Percentiles rank a stretch among this genome's conserved stretches.
These are phyloP conservation scores for Penicillium sp. DNA, from an alignment of 2,329 filamentous ascomycete species.

Conservation along the genomic window DNA sequence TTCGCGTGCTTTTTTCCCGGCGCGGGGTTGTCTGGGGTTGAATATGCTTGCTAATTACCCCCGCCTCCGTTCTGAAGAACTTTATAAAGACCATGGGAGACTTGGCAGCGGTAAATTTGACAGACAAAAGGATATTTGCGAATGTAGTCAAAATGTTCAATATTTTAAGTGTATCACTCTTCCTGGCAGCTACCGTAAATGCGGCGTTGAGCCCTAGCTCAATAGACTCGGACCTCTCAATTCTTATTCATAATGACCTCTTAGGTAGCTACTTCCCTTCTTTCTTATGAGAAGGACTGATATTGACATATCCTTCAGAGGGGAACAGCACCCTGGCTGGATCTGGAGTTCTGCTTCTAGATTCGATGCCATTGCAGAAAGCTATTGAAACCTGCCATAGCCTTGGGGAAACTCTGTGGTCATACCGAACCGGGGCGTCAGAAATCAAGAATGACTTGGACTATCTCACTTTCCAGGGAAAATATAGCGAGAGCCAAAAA, in stretches of 20 bases:
- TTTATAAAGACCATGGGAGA: not conserved
- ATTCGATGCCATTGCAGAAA: slow-evolving; percentile 14
- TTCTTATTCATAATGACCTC: slow-evolving; percentile 24
- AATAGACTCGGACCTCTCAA: slow-evolving; percentile 17
- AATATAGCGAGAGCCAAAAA: slow-evolving; percentile 4
- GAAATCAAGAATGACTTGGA: slow-evolving; percentile 11
- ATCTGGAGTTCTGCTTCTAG: slow-evolving; percentile 19
- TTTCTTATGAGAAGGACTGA: not conserved
- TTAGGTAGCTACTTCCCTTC: slow-evolving; percentile 2
- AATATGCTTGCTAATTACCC: not conserved
- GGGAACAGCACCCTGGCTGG: slow-evolving; percentile 8
- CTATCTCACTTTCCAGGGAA: slow-evolving; percentile 14
- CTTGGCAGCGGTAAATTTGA: not conserved
- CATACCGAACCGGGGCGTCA: not conserved
- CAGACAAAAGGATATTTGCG: not conserved
- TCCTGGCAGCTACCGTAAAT: slow-evolving; percentile 2
- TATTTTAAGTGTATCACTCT: not conserved
- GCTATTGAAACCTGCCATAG: slow-evolving; percentile 13
- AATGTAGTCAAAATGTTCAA: slow-evolving; percentile 8
- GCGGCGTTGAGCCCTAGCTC: slow-evolving; percentile 11
- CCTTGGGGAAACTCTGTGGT: slow-evolving; percentile 19
- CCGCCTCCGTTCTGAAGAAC: not conserved
- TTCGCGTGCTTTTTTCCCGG: slow-evolving; percentile 9
- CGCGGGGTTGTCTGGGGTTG: slow-evolving; percentile 6
- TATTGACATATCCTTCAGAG: not conserved